These are phyloP conservation scores for Azolla pinnata DNA, from an alignment of 75 land plant genomes.

Conservation along the genomic window DNA sequence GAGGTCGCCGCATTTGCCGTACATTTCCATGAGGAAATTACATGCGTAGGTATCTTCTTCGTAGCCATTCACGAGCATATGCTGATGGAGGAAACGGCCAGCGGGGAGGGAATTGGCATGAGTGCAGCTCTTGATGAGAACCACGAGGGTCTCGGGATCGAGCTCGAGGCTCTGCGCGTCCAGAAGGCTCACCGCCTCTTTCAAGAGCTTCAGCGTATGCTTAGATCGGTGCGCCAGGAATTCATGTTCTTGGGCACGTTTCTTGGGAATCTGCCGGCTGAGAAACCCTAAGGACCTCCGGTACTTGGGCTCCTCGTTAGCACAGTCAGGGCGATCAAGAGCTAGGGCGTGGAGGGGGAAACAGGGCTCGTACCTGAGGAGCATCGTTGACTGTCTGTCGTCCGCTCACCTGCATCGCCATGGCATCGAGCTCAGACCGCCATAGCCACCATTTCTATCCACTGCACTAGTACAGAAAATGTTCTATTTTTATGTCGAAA, in stretches of 20 bases:
- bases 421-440: no score
- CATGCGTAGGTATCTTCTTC: constrained; percentile 12
- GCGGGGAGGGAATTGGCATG: constrained; percentile 1
- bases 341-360: no score
- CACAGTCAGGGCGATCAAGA: no score
- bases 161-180: background rate
- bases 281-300: no score
- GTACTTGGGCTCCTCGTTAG: no score
- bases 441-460: no score
- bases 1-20: constrained; percentile 6
- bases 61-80: constrained; percentile 6
- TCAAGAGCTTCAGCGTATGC: background rate
- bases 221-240: background rate
- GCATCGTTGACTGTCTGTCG: no score
- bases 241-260: constrained; percentile 1
- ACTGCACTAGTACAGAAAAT: no score
- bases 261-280: no score
- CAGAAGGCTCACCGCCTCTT: constrained; percentile 7
- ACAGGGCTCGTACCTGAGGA: no score
- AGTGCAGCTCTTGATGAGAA: constrained; percentile 6
- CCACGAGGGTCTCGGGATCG: constrained; percentile 1
- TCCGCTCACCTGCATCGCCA: no score
- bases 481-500: no score
- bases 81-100: constrained; percentile 5
- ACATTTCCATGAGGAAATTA: constrained; percentile 29